Conservation (phyloP, 768 basidiomycete species). For the Psilocybe azurescens region DNA sequence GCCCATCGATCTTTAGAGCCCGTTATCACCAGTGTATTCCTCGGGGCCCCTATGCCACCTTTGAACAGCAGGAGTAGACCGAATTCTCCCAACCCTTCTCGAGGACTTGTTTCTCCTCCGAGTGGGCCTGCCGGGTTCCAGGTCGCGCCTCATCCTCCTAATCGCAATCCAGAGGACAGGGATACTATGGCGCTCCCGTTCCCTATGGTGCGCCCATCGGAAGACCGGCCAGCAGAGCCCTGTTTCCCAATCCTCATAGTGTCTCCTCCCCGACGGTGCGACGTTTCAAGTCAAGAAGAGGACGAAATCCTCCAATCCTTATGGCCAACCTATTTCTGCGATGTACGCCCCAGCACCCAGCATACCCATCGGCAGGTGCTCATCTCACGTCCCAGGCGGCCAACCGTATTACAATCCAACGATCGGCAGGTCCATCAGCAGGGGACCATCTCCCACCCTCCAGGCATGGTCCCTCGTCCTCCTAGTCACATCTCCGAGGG, state of each 20-base stretch:
- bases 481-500: conserved; percentile 13
- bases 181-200: conserved; percentile 7
- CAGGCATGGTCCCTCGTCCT: conserved; percentile 25
- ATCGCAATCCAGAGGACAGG: too few relatives aligned
- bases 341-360: conserved; percentile 6
- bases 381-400: conserved; percentile 3
- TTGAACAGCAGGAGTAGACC: conserved; percentile 12
- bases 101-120: conserved; percentile 26
- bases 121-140: background rate
- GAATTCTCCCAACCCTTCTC: conserved; percentile 21
- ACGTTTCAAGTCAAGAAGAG: conserved; percentile 72
- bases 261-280: conserved; percentile 21
- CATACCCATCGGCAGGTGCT: conserved; percentile 10
- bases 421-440: conserved; percentile 5
- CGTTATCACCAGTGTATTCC: conserved; percentile 9
- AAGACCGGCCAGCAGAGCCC: conserved; percentile 25
- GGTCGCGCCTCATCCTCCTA: too few relatives aligned
- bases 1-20: background rate
- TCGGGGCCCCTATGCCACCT: background rate
- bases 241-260: conserved; percentile 29
- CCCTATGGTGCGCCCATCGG: conserved; percentile 14
- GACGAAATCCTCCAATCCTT: conserved; percentile 38
- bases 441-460: conserved; percentile 22
- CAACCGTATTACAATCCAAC: conserved; percentile 1
- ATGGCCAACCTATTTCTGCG: conserved; percentile 26